Conservation (phyloP, 805 yeast species). For the Pichia manshurica region DNA sequence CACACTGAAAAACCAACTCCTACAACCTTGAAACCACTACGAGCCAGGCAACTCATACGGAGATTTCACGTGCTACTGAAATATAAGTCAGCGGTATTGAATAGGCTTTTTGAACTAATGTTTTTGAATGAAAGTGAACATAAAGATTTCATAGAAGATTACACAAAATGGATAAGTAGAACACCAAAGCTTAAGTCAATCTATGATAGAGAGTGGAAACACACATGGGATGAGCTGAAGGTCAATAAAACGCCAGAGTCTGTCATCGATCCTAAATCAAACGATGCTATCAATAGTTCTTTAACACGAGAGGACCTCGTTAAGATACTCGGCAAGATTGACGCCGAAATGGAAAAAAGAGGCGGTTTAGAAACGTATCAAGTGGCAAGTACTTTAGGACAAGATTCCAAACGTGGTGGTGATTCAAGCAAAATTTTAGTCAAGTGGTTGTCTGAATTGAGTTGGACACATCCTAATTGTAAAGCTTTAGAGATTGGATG, state of each 20-base stretch:
- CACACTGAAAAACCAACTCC: constrained; percentile 25
- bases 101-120: constrained; percentile 3
- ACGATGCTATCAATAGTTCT: constrained; percentile 7
- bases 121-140: not conserved
- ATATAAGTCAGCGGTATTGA: constrained; percentile 39
- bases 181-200: not conserved
- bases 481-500: constrained; percentile 81
- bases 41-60: constrained; percentile 71
- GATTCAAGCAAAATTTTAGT: constrained; percentile 81
- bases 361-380: constrained; percentile 85
- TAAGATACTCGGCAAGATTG: constrained; percentile 45
- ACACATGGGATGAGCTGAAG: constrained; percentile 15
- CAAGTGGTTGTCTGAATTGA: constrained; percentile 49
- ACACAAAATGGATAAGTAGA: constrained; percentile 12
- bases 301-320: constrained; percentile 16
- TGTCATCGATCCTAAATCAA: constrained; percentile 5
- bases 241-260: constrained; percentile 23
- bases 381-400: constrained; percentile 81
- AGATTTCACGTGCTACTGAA: constrained; percentile 69
- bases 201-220: constrained; percentile 14
- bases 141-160: constrained; percentile 7
- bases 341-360: constrained; percentile 51
- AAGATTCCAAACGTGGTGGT: constrained; percentile 72
- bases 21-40: constrained; percentile 53
- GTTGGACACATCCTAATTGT: not conserved